phyloP scores from a whole-genome alignment of 2,329 filamentous ascomycete genomes.

The Zasmidium angulare region DNA sequence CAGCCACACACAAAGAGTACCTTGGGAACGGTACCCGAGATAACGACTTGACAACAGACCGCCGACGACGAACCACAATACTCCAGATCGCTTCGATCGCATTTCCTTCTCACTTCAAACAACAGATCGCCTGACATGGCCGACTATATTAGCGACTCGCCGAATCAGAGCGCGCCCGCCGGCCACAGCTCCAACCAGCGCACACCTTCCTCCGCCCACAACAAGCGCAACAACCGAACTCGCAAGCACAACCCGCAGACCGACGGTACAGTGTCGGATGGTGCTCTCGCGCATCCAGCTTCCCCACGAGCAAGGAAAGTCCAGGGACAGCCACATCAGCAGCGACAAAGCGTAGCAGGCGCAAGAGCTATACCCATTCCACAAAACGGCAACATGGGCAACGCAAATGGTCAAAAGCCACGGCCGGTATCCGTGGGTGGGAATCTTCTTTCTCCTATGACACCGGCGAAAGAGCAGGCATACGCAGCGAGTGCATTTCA shows the following conservation, averaged over 20 bases:
- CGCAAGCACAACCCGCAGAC: constrained; percentile 21
- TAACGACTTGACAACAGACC: constrained; percentile 13
- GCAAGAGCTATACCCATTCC: constrained; percentile 10
- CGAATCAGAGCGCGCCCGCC: constrained; percentile 13
- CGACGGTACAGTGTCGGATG: constrained; percentile 31
- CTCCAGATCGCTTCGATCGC: neutral
- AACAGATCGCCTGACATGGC: constrained; percentile 13
- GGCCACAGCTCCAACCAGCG: constrained; percentile 20
- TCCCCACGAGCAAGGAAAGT: constrained; percentile 25
- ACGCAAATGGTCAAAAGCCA: constrained; percentile 29
- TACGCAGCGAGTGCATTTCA: constrained; percentile 96
- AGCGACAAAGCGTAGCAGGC: constrained; percentile 21
- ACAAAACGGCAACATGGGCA: constrained; percentile 22
- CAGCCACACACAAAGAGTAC: constrained; percentile 22
- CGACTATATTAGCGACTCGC: constrained; percentile 18
- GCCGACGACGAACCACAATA: constrained; percentile 5
- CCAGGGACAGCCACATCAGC: constrained; percentile 11
- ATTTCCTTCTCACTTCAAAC: constrained; percentile 8
- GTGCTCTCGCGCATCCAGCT: constrained; percentile 21
- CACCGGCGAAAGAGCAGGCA: constrained; percentile 52
- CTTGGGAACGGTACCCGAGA: constrained; percentile 25
- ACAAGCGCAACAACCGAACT: constrained; percentile 36
- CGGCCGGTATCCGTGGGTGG: constrained; percentile 44
- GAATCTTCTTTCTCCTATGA: constrained; percentile 39
- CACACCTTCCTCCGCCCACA: constrained; percentile 23